These are phyloP conservation scores for Bacidia rubella DNA, from an alignment of 495 filamentous ascomycete species.

Conservation along the genomic window DNA sequence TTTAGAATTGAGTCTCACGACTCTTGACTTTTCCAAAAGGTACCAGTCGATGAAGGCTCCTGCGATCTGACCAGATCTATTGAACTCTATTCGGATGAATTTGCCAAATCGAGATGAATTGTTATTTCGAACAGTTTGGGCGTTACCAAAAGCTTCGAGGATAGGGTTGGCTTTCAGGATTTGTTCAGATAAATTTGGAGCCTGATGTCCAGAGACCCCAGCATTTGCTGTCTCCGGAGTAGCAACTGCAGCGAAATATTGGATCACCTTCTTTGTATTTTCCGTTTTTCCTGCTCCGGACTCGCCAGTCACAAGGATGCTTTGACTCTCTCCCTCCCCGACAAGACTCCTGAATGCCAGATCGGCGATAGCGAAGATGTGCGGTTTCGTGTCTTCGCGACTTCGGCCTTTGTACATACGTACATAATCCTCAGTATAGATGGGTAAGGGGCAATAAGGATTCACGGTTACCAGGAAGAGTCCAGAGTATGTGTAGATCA, in stretches of 20 bases:
- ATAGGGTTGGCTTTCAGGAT: conserved; percentile 96
- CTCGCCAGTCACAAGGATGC: conserved; percentile 95
- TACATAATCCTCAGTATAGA: conserved; percentile 93
- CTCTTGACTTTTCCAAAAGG: conserved; percentile 88
- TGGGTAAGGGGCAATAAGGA: conserved; percentile 86
- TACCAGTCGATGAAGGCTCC: conserved; percentile 99
- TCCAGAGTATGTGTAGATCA: conserved; percentile 98
- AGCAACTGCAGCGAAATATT: conserved; percentile 92
- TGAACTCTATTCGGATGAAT: conserved; percentile 97
- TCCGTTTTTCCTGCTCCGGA: conserved; percentile 98
- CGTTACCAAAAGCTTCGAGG: conserved; percentile 95
- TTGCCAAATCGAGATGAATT: conserved; percentile 99
- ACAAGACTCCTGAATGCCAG: conserved; percentile 91
- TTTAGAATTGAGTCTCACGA: conserved; percentile 70
- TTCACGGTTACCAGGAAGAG: conserved; percentile 96
- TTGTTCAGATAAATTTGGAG: conserved; percentile 88
- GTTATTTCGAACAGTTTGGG: conserved; percentile 94
- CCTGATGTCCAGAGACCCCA: conserved; percentile 47
- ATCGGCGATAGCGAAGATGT: conserved; percentile 98
- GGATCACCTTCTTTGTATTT: conserved; percentile 99
- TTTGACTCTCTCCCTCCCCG: conserved; percentile 90
- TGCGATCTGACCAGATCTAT: conserved; percentile 75
- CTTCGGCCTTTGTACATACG: conserved; percentile 88
- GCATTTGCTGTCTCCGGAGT: conserved; percentile 61
- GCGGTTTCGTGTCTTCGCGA: conserved; percentile 87